Evolutionary conservation across 192 early-diverging fungal genomes (phyloP), one percentile per base, ranked within the genome.

Genomic region (Backusella liffmaniae): DNA sequence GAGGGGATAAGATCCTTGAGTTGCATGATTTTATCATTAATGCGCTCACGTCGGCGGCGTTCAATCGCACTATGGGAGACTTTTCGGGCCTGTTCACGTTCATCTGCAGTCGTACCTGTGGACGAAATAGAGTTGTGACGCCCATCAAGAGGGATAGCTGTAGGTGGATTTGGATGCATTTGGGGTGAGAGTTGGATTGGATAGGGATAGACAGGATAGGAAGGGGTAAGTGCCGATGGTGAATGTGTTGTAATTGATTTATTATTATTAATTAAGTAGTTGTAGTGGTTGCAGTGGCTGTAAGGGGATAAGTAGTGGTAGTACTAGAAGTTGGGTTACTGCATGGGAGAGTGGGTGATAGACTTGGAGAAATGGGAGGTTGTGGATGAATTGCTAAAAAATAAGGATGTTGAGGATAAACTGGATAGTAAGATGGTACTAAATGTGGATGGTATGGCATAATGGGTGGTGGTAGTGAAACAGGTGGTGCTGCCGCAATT

Each of bases 41-140:
- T 97, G 32, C 92, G 87, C 72, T 96, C 94, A 30, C 96, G 91
- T 42, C 94, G 90, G 46, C 91, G 84, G 4, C 94, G 86, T 81
- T 97, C 96, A 73, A 95, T 96, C 0, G 90, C 91, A 21, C 92
- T 94, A 68, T 97, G 96, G 3, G 93, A 92, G 12, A 91, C 87
- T 72, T 94, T 94, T 34, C 96, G 88, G 70, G 90, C 87, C 76
- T 84, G 75, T 67, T 95, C 93, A 49, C 91, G 86, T 79, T 88
- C 85, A 66, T 88, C 87, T 15, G 85, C 80, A 42, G 70, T 71
- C 4, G 70, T 49, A 3, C 21, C 26, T 21, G 23, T 71, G 29
- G 44, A 49, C 6, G 70, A 71, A n/a, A 37, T 62, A 15, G 56
- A 73, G n/a, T 73, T 73, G 9, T 39, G 32, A 69, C 67, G 67